Conservation (phyloP, 257 asterid species). For the Marsdenia floribunda region DNA sequence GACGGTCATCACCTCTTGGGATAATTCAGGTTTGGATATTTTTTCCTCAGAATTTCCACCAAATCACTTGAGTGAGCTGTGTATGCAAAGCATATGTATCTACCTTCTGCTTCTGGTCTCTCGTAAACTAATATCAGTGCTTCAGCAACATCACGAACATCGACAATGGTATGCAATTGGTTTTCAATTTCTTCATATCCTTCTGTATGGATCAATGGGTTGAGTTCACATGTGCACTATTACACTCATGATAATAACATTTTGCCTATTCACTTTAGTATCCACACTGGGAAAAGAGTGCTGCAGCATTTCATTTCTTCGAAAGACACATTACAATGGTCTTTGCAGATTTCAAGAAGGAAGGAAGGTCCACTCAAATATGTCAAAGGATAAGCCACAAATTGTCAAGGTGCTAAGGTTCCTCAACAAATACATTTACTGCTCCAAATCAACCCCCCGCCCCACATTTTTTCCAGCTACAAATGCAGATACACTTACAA, state of each 20-base stretch:
- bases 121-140: slow-evolving; percentile 52
- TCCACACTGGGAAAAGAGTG: neutral
- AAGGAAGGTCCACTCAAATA: neutral
- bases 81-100: slow-evolving; percentile 63
- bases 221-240: neutral
- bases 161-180: slow-evolving; percentile 30
- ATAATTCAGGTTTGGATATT: slow-evolving; percentile 50
- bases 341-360: neutral
- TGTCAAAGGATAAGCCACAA: neutral
- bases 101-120: slow-evolving; percentile 58
- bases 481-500: neutral
- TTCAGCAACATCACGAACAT: slow-evolving; percentile 69
- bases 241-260: neutral
- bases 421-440: neutral
- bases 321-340: too few species aligned
- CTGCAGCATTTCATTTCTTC: too few species aligned
- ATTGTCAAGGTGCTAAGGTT: neutral
- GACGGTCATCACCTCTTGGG: slow-evolving; percentile 50
- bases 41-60: slow-evolving; percentile 42
- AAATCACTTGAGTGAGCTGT: slow-evolving; percentile 25
- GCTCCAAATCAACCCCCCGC: too few species aligned
- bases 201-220: slow-evolving; percentile 27
- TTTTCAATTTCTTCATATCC: slow-evolving; percentile 50
- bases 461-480: too few species aligned
- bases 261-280: neutral